Conservation (phyloP, 2,329 filamentous ascomycete species). For the Alternaria gansuensis region DNA sequence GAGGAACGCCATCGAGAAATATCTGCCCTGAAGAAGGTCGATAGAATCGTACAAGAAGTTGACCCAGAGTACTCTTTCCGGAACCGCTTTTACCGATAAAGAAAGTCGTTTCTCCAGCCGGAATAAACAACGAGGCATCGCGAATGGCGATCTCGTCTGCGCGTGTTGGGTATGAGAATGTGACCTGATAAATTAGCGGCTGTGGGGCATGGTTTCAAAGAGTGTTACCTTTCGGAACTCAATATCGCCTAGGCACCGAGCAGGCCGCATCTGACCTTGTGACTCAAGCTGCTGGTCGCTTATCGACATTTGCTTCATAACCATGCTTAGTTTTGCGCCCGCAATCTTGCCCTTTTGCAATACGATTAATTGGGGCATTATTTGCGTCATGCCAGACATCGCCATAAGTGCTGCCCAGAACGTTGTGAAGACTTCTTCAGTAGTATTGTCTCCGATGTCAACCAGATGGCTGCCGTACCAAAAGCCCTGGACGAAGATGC, state of each 20-base stretch:
- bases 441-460: conserved; percentile 62
- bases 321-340: conserved; percentile 66
- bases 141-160: conserved; percentile 67
- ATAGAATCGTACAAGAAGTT: conserved; percentile 82
- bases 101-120: conserved; percentile 76
- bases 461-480: conserved; percentile 84
- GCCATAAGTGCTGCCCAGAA: conserved; percentile 85
- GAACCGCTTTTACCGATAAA: conserved; percentile 88
- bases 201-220: background rate
- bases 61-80: conserved; percentile 88
- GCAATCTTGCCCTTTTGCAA: conserved; percentile 82
- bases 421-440: conserved; percentile 78
- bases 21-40: conserved; percentile 71
- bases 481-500: conserved; percentile 87
- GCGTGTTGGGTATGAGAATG: conserved; percentile 81
- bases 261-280: conserved; percentile 35
- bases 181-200: conserved; percentile 64
- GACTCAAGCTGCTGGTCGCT: conserved; percentile 27
- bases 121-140: conserved; percentile 72
- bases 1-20: conserved; percentile 69
- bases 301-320: conserved; percentile 52
- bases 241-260: conserved; percentile 70
- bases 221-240: conserved; percentile 71
- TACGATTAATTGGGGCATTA: conserved; percentile 79
- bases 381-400: conserved; percentile 75